Conservation (phyloP, 2,329 filamentous ascomycete species). For the Akanthomyces dipterigenus region DNA sequence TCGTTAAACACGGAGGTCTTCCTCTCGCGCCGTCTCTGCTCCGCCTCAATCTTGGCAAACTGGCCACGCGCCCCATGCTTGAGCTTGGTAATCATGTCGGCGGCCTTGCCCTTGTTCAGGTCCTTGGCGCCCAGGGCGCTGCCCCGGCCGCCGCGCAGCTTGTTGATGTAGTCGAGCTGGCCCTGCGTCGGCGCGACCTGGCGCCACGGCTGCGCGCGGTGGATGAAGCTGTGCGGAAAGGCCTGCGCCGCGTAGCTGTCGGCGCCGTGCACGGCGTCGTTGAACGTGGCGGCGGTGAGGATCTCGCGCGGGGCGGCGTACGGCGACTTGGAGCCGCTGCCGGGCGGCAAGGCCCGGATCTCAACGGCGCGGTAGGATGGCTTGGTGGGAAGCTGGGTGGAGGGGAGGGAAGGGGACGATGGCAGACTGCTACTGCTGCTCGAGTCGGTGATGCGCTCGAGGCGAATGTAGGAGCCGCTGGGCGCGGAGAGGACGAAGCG, state of each 20-base stretch:
- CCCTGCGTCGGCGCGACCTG: slow-evolving; percentile 53
- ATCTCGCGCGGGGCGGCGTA: slow-evolving; percentile 65
- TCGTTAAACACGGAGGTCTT: slow-evolving; percentile 30
- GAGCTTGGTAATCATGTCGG: slow-evolving; percentile 88
- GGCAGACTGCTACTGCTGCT: background rate
- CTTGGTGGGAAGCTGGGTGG: background rate
- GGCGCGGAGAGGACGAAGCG: slow-evolving; percentile 65
- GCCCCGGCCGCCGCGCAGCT: slow-evolving; percentile 45
- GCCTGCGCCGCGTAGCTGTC: slow-evolving; percentile 69
- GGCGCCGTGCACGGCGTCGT: slow-evolving; percentile 72
- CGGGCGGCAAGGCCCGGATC: slow-evolving; percentile 39
- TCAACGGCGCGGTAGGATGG: slow-evolving; percentile 39
- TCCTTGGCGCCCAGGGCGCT: slow-evolving; percentile 47
- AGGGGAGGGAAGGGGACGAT: background rate
- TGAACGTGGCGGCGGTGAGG: slow-evolving; percentile 57
- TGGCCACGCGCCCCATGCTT: slow-evolving; percentile 70
- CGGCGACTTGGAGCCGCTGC: slow-evolving; percentile 42
- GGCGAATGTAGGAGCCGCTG: slow-evolving; percentile 53
- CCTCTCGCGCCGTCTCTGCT: slow-evolving; percentile 43
- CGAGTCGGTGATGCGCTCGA: slow-evolving; percentile 34
- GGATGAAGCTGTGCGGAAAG: slow-evolving; percentile 63
- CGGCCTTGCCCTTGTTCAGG: slow-evolving; percentile 72
- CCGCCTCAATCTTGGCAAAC: slow-evolving; percentile 47
- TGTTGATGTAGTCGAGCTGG: slow-evolving; percentile 66
- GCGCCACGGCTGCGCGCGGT: slow-evolving; percentile 63